phyloP scores from a whole-genome alignment of 1,139 yeast genomes.

The Candida gigantensis region DNA sequence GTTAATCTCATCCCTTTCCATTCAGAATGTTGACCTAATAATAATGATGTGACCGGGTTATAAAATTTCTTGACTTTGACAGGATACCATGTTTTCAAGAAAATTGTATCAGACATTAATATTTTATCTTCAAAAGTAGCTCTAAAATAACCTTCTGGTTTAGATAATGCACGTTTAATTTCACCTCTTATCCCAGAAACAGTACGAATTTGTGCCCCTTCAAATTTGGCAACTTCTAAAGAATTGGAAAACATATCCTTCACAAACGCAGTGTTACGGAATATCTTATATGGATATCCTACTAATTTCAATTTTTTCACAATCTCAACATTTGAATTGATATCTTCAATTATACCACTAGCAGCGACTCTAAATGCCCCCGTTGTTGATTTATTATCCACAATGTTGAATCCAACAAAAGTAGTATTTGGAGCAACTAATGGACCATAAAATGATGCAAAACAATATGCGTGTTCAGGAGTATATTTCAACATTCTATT shows the following conservation, averaged over 20 bases:
- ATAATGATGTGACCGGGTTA: slow-evolving; percentile 92
- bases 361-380: slow-evolving; percentile 95
- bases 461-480: slow-evolving; percentile 97
- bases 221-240: slow-evolving; percentile 95
- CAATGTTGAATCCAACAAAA: slow-evolving; percentile 91
- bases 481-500: slow-evolving; percentile 97
- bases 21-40: slow-evolving; percentile 70
- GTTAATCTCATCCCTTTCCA: slow-evolving; percentile 98
- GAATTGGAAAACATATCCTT: slow-evolving; percentile 94
- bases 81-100: slow-evolving; percentile 96
- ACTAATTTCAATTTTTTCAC: slow-evolving; percentile 94
- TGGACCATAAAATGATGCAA: slow-evolving; percentile 96
- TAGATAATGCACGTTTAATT: slow-evolving; percentile 88
- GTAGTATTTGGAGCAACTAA: slow-evolving; percentile 96
- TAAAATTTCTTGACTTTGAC: slow-evolving; percentile 86
- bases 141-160: slow-evolving; percentile 95
- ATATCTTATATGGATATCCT: slow-evolving; percentile 91
- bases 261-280: slow-evolving; percentile 94
- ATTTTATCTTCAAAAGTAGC: slow-evolving; percentile 98
- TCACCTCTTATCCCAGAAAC: slow-evolving; percentile 98
- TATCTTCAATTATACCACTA: slow-evolving; percentile 95
- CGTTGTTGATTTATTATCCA: slow-evolving; percentile 79
- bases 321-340: slow-evolving; percentile 85
- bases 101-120: slow-evolving; percentile 83
- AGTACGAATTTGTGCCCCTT: slow-evolving; percentile 95